Base-by-base conservation (phyloP, 805 yeast species). In the Nakazawaea laoshanensis region DNA sequence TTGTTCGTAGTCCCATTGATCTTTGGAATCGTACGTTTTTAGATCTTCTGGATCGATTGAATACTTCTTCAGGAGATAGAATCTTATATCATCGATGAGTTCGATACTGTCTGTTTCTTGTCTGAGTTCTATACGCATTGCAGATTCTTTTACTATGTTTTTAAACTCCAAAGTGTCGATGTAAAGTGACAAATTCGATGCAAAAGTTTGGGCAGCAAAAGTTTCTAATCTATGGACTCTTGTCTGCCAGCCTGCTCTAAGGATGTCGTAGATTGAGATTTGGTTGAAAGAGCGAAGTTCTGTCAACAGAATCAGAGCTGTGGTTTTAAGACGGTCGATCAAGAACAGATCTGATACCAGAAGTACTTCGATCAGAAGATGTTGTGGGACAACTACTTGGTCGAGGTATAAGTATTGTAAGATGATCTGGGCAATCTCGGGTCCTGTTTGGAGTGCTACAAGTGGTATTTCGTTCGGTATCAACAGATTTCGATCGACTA, bases 71-170 rank as follows among this genome's bases (percentile, higher is more conserved):
- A 58, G 46, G 29, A 83, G 51, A 42, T 75, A 78, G 50, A 67
- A 83, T 41, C 87, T 60, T 8, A 83, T 76, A 55, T 82, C 94
- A 52, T 82, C 94, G 18, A 83, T 61, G 43, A 83, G 57, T 45
- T 83, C 94, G 47, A 83, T 78, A 1, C 89, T 78, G 55, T 83
- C 94, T 0, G 82, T 77, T 39, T 75, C 84, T 43, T 83, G 76
- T 47, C 92, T 65, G 11, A 50, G 53, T 14, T 65, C 46, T 31
- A 83, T 80, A 43, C 84, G 57, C 11, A 46, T 41, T 0, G 89
- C 79, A 32, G 40, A 43, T 37, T 65, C 69, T n/a, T 42, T 7
- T 5, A 65, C 49, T 12, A 67, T 47, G 0, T 49, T 56, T 30
- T 52, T 46, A 32, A 73, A 61, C 27, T 63, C 65, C 1, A 55